These are phyloP conservation scores for Backusella morwellensis DNA, from an alignment of 192 early-diverging fungal genomes.

Conservation along the genomic window DNA sequence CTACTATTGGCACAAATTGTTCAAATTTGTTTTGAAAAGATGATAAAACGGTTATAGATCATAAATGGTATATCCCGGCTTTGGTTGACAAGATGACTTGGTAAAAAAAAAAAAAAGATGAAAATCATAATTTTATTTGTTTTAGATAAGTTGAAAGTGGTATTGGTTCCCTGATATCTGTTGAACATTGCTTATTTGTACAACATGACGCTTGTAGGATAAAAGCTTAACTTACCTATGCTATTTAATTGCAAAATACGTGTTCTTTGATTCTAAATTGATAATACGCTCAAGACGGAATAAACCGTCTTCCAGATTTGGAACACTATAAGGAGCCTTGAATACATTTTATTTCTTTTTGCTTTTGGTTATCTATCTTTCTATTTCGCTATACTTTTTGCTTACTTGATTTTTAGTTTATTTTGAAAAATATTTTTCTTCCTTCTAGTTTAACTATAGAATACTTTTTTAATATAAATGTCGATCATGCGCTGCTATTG, in stretches of 20 bases:
- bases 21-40: neutral
- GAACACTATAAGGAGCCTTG: neutral
- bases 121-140: neutral
- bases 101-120: neutral
- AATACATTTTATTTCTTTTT: neutral
- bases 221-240: neutral
- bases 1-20: constrained; percentile 3
- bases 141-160: neutral
- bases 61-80: neutral
- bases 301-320: neutral
- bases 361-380: neutral
- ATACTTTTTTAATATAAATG: neutral
- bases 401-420: neutral
- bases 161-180: neutral
- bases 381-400: neutral
- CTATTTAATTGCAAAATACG: neutral
- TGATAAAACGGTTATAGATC: neutral
- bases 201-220: neutral
- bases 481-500: constrained; percentile 1
- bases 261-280: neutral
- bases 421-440: neutral
- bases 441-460: neutral
- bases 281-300: neutral
- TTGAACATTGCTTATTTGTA: neutral
- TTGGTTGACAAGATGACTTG: neutral